Evolutionary conservation across 2,329 filamentous ascomycete species (phyloP).

Genomic region (Beauveria australis): DNA sequence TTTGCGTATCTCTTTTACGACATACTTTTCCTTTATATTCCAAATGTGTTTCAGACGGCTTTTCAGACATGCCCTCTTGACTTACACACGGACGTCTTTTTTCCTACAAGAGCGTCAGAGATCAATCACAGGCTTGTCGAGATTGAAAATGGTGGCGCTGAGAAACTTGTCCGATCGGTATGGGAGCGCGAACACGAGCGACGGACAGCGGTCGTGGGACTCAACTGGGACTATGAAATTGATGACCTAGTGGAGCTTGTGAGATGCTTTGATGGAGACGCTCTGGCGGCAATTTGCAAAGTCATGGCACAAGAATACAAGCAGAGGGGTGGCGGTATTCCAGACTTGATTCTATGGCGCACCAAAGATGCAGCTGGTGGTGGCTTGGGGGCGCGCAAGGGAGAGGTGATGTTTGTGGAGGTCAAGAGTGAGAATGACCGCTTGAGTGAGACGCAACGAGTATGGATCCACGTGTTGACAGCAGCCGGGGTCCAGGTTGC

Average conservation of each 20-base stretch:
- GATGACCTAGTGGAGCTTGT: conserved; percentile 74
- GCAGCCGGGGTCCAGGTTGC: conserved; percentile 81
- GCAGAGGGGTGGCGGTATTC: conserved; percentile 77
- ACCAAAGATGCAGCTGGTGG: conserved; percentile 21
- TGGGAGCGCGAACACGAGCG: conserved; percentile 60
- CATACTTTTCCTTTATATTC: conserved; percentile 83
- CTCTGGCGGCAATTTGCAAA: conserved; percentile 77
- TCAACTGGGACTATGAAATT: conserved; percentile 82
- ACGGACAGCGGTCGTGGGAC: conserved; percentile 78
- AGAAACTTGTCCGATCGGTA: conserved; percentile 56
- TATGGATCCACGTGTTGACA: conserved; percentile 93
- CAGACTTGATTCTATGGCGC: conserved; percentile 87
- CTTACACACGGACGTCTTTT: conserved; percentile 88
- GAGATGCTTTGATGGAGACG: conserved; percentile 68
- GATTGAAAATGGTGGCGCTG: conserved; percentile 75
- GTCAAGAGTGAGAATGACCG: conserved; percentile 86
- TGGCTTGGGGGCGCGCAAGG: conserved; percentile 20
- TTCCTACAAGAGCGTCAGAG: conserved; percentile 73
- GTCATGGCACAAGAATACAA: conserved; percentile 94
- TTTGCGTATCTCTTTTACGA: conserved; percentile 91
- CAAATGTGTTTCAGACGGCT: conserved; percentile 93
- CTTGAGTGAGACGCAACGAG: conserved; percentile 86
- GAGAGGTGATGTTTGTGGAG: conserved; percentile 67
- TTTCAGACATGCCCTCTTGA: conserved; percentile 94
- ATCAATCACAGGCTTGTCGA: conserved; percentile 82